Evolutionary conservation across 2,329 filamentous ascomycete genomes (phyloP).

Genomic region (Akanthomyces uredinophilus): DNA sequence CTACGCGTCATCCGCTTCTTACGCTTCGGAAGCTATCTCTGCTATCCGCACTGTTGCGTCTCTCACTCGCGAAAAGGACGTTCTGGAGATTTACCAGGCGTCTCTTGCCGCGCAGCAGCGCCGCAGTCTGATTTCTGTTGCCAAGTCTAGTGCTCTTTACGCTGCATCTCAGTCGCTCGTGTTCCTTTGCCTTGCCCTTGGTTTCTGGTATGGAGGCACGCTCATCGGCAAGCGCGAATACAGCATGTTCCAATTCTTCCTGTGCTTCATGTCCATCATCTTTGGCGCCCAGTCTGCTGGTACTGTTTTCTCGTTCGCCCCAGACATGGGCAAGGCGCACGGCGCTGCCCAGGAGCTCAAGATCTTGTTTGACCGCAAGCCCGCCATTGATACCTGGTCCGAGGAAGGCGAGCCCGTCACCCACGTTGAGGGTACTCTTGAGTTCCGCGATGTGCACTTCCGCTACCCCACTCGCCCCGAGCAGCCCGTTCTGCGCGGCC

Average conservation of each 20-base stretch:
- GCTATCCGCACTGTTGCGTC: conserved; percentile 91
- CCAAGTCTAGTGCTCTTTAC: conserved; percentile 74
- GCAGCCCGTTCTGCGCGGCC: conserved; percentile 82
- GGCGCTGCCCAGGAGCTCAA: conserved; percentile 77
- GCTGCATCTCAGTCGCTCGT: conserved; percentile 78
- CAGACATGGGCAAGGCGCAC: conserved; percentile 90
- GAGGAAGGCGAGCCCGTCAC: conserved; percentile 58
- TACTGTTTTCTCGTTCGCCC: conserved; percentile 81
- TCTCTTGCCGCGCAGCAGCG: conserved; percentile 63
- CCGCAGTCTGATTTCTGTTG: conserved; percentile 64
- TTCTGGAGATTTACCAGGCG: conserved; percentile 64
- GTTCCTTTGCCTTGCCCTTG: conserved; percentile 78
- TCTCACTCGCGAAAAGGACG: conserved; percentile 79
- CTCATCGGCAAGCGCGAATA: conserved; percentile 69
- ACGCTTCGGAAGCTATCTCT: conserved; percentile 88
- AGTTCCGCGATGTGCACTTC: conserved; percentile 92
- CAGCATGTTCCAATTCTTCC: conserved; percentile 80
- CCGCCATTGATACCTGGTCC: conserved; percentile 78
- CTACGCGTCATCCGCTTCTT: conserved; percentile 76
- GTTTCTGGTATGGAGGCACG: conserved; percentile 87
- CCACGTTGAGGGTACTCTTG: conserved; percentile 68
- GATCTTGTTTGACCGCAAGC: conserved; percentile 75
- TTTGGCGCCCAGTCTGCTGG: conserved; percentile 92
- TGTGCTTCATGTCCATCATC: conserved; percentile 82
- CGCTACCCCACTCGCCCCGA: conserved; percentile 87